These are phyloP conservation scores for Xerocomus spinulosus DNA, from an alignment of 768 basidiomycete species.

Conservation along the genomic window DNA sequence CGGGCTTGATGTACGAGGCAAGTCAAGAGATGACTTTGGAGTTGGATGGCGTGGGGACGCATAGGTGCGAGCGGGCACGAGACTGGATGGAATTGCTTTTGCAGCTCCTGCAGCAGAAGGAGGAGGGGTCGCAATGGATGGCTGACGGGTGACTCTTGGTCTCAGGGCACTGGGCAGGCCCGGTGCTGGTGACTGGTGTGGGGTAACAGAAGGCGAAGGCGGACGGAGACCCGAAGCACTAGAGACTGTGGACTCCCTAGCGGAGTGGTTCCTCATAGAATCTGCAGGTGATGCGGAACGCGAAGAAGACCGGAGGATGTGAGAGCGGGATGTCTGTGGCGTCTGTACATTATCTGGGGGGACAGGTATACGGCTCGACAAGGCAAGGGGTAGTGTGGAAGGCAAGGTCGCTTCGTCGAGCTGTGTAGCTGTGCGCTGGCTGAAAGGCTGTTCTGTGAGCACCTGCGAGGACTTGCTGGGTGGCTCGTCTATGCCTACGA, in stretches of 20 bases:
- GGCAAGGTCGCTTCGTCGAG: neutral
- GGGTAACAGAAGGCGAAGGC: slow-evolving; percentile 19
- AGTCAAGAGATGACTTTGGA: slow-evolving; percentile 18
- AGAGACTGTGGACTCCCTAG: slow-evolving; percentile 23
- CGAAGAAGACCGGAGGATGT: slow-evolving; percentile 26
- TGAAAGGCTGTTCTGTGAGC: slow-evolving; percentile 4
- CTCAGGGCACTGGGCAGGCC: slow-evolving; percentile 31
- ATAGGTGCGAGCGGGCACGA: slow-evolving; percentile 22
- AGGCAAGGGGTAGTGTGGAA: neutral
- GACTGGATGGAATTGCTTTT: slow-evolving; percentile 21
- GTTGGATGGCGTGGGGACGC: slow-evolving; percentile 9
- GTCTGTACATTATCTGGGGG: slow-evolving; percentile 22
- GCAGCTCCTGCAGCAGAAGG: slow-evolving; percentile 26
- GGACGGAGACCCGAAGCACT: slow-evolving; percentile 16
- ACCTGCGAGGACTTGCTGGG: slow-evolving; percentile 27
- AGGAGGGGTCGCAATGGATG: slow-evolving; percentile 40
- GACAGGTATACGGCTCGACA: slow-evolving; percentile 5
- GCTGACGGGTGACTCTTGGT: slow-evolving; percentile 37
- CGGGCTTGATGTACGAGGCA: slow-evolving; percentile 17
- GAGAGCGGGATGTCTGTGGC: slow-evolving; percentile 21
- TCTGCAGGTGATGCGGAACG: slow-evolving; percentile 40
- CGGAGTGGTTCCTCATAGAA: slow-evolving; percentile 21
- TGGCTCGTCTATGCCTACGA: slow-evolving; percentile 54
- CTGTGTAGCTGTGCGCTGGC: slow-evolving; percentile 10
- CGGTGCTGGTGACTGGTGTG: slow-evolving; percentile 17